phyloP scores from a whole-genome alignment of 441 rosid species.

The Populus tomentosa region DNA sequence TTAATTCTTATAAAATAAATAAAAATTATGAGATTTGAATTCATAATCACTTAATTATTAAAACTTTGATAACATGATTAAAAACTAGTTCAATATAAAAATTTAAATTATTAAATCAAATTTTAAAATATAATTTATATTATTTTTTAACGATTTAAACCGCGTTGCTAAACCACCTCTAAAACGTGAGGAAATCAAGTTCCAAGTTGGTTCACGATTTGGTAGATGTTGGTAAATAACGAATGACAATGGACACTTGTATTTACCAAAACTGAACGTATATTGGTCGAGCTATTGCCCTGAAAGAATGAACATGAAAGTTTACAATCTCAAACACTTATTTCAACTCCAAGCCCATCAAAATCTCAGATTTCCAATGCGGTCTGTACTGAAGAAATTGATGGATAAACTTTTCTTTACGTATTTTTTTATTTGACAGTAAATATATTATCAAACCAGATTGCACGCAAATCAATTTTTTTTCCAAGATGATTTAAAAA shows the following conservation, averaged over 20 bases:
- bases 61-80: rapidly evolving
- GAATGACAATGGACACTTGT: neutral
- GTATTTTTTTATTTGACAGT: neutral
- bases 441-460: neutral
- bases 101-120: no score
- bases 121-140: no score
- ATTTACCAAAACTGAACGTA: neutral
- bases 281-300: neutral
- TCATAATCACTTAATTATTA: no score
- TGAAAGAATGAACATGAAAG: neutral
- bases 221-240: neutral
- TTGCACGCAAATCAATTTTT: neutral
- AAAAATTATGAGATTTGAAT: no score
- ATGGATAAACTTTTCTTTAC: neutral
- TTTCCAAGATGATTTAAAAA: neutral
- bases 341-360: neutral
- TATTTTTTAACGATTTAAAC: no score
- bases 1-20: no score
- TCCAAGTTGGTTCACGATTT: neutral
- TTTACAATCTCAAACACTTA: neutral
- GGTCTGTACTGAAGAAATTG: neutral
- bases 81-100: no score
- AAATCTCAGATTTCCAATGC: neutral
- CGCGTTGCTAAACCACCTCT: no score
- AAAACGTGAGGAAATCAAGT: neutral